These are phyloP conservation scores for Symmetrospora coprosmae DNA, from an alignment of 768 basidiomycete species.

Conservation along the genomic window DNA sequence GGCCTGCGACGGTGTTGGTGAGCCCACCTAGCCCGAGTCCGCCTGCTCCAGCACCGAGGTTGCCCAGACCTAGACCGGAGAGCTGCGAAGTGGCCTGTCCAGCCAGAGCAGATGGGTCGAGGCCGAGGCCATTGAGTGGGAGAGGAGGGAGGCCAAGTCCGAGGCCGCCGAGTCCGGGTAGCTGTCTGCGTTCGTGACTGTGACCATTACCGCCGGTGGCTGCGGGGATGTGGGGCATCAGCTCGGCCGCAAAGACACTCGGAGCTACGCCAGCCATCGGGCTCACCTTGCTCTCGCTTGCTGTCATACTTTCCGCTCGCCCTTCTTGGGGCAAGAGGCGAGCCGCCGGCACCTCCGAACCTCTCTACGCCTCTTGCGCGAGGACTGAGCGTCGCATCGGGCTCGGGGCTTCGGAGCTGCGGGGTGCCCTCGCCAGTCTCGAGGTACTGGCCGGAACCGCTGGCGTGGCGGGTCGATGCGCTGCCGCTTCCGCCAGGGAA, in stretches of 20 bases:
- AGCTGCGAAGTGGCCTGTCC: too few species aligned
- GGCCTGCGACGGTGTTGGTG: too few species aligned
- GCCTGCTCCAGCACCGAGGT: too few species aligned
- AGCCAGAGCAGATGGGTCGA: background rate
- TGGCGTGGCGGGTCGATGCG: background rate
- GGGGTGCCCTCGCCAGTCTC: background rate
- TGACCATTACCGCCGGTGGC: too few species aligned
- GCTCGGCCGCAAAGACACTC: background rate
- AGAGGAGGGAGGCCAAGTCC: background rate
- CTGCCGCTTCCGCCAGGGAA: background rate
- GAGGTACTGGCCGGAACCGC: background rate
- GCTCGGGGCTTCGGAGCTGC: background rate
- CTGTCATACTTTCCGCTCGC: background rate
- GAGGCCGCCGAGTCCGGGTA: background rate
- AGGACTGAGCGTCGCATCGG: background rate
- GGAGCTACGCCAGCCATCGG: background rate
- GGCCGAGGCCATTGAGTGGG: background rate
- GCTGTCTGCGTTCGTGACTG: background rate
- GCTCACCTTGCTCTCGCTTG: background rate
- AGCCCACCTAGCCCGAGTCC: too few species aligned
- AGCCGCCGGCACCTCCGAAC: background rate
- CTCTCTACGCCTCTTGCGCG: background rate
- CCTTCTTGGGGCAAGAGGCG: background rate
- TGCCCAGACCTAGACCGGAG: background rate
- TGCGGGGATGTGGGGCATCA: background rate